These are phyloP conservation scores for Houttuynia cordata DNA, from an alignment of 164 flowering plant species.

Conservation along the genomic window DNA sequence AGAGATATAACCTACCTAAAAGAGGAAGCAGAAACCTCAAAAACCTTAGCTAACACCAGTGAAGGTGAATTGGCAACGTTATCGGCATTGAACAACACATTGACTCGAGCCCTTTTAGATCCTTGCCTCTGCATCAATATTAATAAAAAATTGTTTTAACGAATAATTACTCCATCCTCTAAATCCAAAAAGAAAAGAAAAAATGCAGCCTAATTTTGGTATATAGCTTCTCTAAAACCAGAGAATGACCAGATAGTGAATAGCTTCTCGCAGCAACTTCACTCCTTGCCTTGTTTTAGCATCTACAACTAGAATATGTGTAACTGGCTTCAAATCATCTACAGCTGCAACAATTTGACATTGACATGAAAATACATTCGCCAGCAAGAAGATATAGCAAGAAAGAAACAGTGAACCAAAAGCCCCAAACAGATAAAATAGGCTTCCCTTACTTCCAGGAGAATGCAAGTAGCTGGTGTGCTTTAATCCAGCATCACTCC, in stretches of 20 bases:
- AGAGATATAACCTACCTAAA: conserved; percentile 43
- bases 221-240: conserved; percentile 1
- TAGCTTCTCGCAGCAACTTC: conserved; percentile 72
- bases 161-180: neutral
- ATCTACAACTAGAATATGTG: conserved; percentile 79
- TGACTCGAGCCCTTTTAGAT: conserved; percentile 61
- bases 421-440: neutral
- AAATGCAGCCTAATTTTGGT: too few species aligned
- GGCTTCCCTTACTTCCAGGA: conserved; percentile 57
- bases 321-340: conserved; percentile 88
- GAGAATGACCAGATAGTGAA: conserved; percentile 64
- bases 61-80: conserved; percentile 23
- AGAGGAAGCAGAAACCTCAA: conserved; percentile 47
- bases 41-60: conserved; percentile 45
- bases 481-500: conserved; percentile 41
- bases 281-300: conserved; percentile 59
- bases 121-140: conserved; percentile 49
- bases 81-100: conserved; percentile 45
- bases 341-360: conserved; percentile 33
- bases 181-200: neutral
- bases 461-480: conserved; percentile 74
- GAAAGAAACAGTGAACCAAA: neutral
- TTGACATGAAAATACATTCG: neutral
- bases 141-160: neutral
- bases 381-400: neutral